Evolutionary conservation across 1,139 yeast species (phyloP).

Genomic region (Yamadazyma sp.): DNA sequence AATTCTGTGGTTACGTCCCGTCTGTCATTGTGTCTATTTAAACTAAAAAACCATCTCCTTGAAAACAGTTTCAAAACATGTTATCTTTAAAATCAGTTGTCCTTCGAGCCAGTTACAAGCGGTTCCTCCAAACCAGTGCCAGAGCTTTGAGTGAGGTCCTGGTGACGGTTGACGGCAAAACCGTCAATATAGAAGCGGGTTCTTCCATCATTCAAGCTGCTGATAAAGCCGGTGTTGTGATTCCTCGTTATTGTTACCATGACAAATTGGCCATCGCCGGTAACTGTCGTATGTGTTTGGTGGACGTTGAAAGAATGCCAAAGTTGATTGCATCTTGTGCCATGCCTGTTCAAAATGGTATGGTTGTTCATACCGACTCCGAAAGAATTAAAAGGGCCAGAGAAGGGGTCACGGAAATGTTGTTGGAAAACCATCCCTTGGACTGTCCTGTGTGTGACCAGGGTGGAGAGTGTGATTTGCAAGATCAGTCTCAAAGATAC

Average conservation of each 20-base stretch:
- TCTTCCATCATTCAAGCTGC: constrained; percentile 90
- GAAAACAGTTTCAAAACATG: constrained; percentile 5
- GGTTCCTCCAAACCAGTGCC: constrained; percentile 30
- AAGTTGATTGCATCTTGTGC: constrained; percentile 91
- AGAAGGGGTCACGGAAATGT: constrained; percentile 89
- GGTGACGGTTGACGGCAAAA: constrained; percentile 75
- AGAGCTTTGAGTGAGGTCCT: constrained; percentile 57
- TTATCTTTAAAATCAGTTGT: constrained; percentile 7
- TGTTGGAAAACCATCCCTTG: constrained; percentile 85
- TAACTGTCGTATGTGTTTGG: constrained; percentile 92
- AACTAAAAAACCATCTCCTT: not conserved
- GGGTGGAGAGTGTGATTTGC: constrained; percentile 93
- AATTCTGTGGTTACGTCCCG: too few relatives aligned
- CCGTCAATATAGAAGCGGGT: constrained; percentile 80
- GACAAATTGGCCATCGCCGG: constrained; percentile 93
- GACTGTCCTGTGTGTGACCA: constrained; percentile 95
- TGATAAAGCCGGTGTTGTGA: constrained; percentile 84
- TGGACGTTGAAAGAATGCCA: constrained; percentile 87
- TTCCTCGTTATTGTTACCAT: constrained; percentile 90
- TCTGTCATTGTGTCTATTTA: not conserved
- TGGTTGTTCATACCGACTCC: constrained; percentile 81
- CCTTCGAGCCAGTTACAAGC: constrained; percentile 21
- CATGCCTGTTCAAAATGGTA: constrained; percentile 85
- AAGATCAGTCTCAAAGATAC: constrained; percentile 81
- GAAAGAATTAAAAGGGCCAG: constrained; percentile 83